Evolutionary conservation across 169 alveolate genomes (phyloP).

Genomic region (Eimeria tenella): DNA sequence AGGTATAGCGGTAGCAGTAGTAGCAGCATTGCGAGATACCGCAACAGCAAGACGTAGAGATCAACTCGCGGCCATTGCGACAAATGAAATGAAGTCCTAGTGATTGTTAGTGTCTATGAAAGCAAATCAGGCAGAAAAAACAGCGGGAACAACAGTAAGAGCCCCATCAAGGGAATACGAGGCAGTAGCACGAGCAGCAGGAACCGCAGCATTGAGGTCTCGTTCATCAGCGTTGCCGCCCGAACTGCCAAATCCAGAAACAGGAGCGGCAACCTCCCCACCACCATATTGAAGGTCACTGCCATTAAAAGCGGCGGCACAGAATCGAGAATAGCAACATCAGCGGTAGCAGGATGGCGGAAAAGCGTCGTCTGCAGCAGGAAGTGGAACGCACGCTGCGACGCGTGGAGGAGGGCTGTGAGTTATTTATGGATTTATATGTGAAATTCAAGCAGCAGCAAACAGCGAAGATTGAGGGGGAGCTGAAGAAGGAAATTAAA

Average conservation of each 20-base stretch:
- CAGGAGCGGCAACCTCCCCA: no score
- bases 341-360: conserved; percentile 69
- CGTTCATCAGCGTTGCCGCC: neutral
- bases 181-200: neutral
- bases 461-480: conserved; percentile 62
- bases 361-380: conserved; percentile 72
- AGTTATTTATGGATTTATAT: conserved; percentile 61
- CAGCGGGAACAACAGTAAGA: no score
- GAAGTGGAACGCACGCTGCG: conserved; percentile 80
- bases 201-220: neutral
- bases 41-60: no score
- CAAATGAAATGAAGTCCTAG: no score
- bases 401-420: conserved; percentile 77
- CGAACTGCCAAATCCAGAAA: neutral
- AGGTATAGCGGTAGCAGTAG: conserved; percentile 4
- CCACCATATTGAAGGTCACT: no score
- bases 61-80: no score
- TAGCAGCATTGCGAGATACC: neutral
- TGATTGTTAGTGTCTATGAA: no score
- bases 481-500: conserved; percentile 77
- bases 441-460: conserved; percentile 40
- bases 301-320: no score
- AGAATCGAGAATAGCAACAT: no score
- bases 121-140: no score
- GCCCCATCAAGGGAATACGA: no score